These are phyloP conservation scores for Closterium sp. DNA, from an alignment of 139 green algal genomes.

Conservation along the genomic window DNA sequence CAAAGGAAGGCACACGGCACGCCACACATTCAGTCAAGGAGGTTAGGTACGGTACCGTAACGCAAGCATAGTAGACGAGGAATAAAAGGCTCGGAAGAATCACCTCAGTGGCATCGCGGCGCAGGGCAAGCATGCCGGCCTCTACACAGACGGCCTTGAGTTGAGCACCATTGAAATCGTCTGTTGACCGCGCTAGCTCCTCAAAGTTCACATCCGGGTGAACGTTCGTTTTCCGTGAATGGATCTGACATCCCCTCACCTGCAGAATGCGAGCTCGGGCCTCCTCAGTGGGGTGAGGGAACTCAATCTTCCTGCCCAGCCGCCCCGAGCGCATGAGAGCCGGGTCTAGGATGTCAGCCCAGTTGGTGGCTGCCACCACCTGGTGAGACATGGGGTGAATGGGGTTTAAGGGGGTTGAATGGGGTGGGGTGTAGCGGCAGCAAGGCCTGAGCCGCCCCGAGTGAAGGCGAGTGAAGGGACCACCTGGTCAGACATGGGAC, in stretches of 20 bases:
- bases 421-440: too few relatives aligned
- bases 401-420: too few relatives aligned
- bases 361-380: conserved; percentile 97
- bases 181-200: conserved; percentile 90
- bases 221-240: conserved; percentile 83
- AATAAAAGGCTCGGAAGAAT: too few relatives aligned
- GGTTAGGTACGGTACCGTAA: too few relatives aligned
- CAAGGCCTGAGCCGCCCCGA: too few relatives aligned
- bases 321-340: conserved; percentile 93
- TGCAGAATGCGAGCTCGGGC: conserved; percentile 95
- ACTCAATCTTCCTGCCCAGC: conserved; percentile 99
- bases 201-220: conserved; percentile 94
- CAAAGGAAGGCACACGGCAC: too few relatives aligned
- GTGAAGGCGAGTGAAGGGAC: too few relatives aligned
- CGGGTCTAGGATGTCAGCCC: conserved; percentile 97
- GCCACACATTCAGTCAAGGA: too few relatives aligned
- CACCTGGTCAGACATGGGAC: conserved; percentile 51
- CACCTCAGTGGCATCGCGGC: conserved; percentile 84
- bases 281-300: conserved; percentile 96
- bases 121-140: conserved; percentile 96
- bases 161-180: conserved; percentile 99
- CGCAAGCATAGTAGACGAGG: too few relatives aligned
- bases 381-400: background rate
- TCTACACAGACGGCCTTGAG: conserved; percentile 93
- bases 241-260: conserved; percentile 64